These are phyloP conservation scores for Fragosphaeria purpurea DNA, from an alignment of 2,329 filamentous ascomycete species.

Conservation along the genomic window DNA sequence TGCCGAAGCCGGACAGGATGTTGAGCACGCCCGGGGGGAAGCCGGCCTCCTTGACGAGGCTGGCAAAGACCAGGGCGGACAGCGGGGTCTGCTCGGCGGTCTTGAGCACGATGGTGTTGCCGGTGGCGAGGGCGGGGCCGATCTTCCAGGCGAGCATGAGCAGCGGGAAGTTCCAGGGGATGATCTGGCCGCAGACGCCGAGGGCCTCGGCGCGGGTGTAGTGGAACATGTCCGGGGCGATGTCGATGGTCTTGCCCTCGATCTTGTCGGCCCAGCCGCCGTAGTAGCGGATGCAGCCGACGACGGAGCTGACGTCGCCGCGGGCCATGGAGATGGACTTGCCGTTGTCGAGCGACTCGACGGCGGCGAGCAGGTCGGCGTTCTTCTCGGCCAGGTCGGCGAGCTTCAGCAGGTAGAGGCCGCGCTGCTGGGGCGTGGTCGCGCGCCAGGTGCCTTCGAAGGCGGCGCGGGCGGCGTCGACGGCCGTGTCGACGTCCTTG, in stretches of 20 bases:
- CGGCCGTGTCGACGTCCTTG: constrained; percentile 75
- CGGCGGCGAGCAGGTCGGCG: constrained; percentile 61
- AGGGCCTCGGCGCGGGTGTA: constrained; percentile 74
- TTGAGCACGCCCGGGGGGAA: constrained; percentile 72
- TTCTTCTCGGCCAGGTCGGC: constrained; percentile 75
- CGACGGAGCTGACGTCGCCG: constrained; percentile 60
- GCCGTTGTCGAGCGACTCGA: constrained; percentile 83
- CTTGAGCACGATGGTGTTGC: constrained; percentile 66
- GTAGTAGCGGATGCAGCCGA: constrained; percentile 72
- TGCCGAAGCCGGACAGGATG: constrained; percentile 69
- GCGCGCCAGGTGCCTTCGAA: constrained; percentile 65
- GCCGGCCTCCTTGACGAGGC: constrained; percentile 62
- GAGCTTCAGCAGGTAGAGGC: constrained; percentile 61
- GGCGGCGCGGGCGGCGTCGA: constrained; percentile 74
- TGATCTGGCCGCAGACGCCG: constrained; percentile 78
- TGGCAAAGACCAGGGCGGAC: constrained; percentile 54
- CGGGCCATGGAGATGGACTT: constrained; percentile 70
- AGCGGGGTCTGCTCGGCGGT: constrained; percentile 68
- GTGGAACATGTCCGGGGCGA: constrained; percentile 67
- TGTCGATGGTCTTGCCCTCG: constrained; percentile 76
- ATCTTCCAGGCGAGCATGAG: constrained; percentile 81
- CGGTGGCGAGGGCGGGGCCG: constrained; percentile 59
- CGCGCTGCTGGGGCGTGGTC: constrained; percentile 60
- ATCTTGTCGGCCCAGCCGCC: constrained; percentile 91
- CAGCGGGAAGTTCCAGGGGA: constrained; percentile 81